These are phyloP conservation scores for Botryococcus braunii DNA, from an alignment of 163 green algal species.

Conservation along the genomic window DNA sequence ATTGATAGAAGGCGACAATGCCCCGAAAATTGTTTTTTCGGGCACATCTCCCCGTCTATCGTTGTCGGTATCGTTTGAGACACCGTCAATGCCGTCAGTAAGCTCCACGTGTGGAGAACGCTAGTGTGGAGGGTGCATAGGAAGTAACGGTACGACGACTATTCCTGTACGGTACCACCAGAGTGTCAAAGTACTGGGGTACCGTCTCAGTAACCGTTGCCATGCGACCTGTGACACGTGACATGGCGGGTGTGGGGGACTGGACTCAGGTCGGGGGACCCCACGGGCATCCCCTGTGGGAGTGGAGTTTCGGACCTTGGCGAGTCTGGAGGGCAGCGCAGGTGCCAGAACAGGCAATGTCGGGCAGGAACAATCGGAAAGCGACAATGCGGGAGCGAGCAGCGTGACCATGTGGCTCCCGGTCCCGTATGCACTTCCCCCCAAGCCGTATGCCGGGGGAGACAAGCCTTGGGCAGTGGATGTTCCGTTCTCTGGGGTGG, in stretches of 20 bases:
- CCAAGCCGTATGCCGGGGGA: constrained; percentile 8
- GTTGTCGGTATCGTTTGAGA: too few relatives aligned
- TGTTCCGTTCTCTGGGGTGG: constrained; percentile 11
- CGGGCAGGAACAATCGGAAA: neutral
- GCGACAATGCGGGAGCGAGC: neutral
- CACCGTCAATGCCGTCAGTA: too few relatives aligned
- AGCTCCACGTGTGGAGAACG: too few relatives aligned
- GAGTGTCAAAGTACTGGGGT: too few relatives aligned
- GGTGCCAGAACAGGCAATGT: neutral
- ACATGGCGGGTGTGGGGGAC: too few relatives aligned
- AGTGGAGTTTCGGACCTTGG: constrained; percentile 4
- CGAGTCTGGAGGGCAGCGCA: neutral
- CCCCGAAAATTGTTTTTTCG: too few relatives aligned
- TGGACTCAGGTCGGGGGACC: neutral
- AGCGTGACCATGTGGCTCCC: constrained; percentile 1
- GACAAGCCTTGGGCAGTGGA: constrained; percentile 29
- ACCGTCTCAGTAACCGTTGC: neutral
- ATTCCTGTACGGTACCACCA: too few relatives aligned
- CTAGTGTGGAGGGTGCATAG: too few relatives aligned
- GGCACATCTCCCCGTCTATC: too few relatives aligned
- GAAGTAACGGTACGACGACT: too few relatives aligned
- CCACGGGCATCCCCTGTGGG: neutral
- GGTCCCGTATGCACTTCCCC: constrained; percentile 21
- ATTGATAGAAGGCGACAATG: too few relatives aligned
- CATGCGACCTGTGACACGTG: neutral